Evolutionary conservation across 163 green algal species (phyloP), one percentile per base, ranked within the genome.

Genomic region (Coccomyxa subellipsoidea): DNA sequence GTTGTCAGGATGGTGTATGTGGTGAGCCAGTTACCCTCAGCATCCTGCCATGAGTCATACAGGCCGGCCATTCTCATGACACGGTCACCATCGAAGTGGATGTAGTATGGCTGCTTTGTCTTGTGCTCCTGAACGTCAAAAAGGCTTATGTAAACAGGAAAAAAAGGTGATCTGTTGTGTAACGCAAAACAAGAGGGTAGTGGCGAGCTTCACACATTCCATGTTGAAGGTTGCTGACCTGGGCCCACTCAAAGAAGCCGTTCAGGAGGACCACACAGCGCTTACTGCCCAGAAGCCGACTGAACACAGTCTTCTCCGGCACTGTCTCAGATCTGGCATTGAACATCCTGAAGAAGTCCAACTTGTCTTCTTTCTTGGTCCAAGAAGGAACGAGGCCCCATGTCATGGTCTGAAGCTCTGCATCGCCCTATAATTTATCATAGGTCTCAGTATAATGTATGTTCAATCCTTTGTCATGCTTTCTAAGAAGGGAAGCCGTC

Each of bases 171-270:
- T 21, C 27, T 29, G 71, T n/a, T 15, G 76, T 0, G n/a, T n/a
- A n/a, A n/a, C n/a, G n/a, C n/a, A n/a, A n/a, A n/a, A n/a, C n/a
- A n/a, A n/a, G n/a, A n/a, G n/a, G n/a, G n/a, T n/a, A n/a, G n/a
- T n/a, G n/a, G n/a, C n/a, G n/a, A n/a, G n/a, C n/a, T n/a, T n/a
- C n/a, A n/a, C n/a, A n/a, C n/a, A n/a, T n/a, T n/a, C n/a, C n/a
- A n/a, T 35, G 72, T 3, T 36, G n/a, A 78, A 31, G 27, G 31
- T 70, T 39, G 4, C 70, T 38, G 71, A 81, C 90, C 80, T 93
- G 89, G 66, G 90, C 89, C 93, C 93, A 97, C 83, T 97, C 91
- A 87, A 94, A 95, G 54, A 97, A 96, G 10, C 91, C 89, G 37
- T 95, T 82, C 21, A 93, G 54, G 34, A 95, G 47, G 29, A 96